These are phyloP conservation scores for Tetratostichococcus sp. DNA, from an alignment of 139 green algal genomes.

Conservation along the genomic window DNA sequence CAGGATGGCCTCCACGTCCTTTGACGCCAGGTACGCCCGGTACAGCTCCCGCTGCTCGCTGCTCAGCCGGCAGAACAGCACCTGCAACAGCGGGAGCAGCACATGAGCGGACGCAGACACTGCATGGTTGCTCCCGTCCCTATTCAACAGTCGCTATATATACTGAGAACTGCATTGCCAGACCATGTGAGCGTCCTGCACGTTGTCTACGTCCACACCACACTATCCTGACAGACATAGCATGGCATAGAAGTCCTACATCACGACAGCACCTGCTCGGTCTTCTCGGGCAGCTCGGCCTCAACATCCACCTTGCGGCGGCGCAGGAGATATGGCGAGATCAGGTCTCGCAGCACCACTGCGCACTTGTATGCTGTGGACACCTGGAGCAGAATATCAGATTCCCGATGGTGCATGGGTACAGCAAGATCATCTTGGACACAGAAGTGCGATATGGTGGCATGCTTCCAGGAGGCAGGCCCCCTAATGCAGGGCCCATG, in stretches of 20 bases:
- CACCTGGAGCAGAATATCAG: constrained; percentile 51
- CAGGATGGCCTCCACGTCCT: constrained; percentile 67
- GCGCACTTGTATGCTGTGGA: constrained; percentile 86
- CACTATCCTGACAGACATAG: background rate
- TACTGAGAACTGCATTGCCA: no score
- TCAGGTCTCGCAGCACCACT: constrained; percentile 90
- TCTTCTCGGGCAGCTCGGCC: constrained; percentile 87
- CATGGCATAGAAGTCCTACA: background rate
- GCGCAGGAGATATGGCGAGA: constrained; percentile 93
- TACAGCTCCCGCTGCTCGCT: constrained; percentile 85
- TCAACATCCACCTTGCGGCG: constrained; percentile 90
- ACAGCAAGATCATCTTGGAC: no score
- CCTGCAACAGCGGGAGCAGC: no score
- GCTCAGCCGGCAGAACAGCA: constrained; percentile 64
- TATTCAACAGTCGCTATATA: no score
- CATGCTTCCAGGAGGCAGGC: no score
- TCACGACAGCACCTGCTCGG: constrained; percentile 64
- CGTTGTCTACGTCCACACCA: no score
- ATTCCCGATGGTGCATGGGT: no score
- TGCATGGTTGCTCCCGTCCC: no score
- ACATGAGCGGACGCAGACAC: no score
- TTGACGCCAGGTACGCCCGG: constrained; percentile 66
- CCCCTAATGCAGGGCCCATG: no score
- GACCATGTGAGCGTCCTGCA: no score
- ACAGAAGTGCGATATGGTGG: no score